Evolutionary conservation across 2,329 filamentous ascomycete species (phyloP).

Genomic region (Ceratocystis harringtonii): DNA sequence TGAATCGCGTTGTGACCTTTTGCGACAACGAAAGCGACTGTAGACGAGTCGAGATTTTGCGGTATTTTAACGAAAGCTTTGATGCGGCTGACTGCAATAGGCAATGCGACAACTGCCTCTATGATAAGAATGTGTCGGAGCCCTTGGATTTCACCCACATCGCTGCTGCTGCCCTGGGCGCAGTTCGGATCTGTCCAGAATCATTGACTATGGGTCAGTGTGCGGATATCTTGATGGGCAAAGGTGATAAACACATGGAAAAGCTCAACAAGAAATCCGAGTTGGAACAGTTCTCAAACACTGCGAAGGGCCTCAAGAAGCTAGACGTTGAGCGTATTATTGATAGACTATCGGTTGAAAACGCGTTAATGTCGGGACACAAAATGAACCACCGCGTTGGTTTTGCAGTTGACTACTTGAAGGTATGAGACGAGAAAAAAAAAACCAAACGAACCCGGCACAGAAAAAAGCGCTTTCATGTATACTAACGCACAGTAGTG

Average conservation of each 20-base stretch:
- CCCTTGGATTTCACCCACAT: slow-evolving; percentile 61
- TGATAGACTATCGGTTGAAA: slow-evolving; percentile 56
- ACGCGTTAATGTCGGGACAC: slow-evolving; percentile 55
- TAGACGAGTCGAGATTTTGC: slow-evolving; percentile 70
- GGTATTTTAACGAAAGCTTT: slow-evolving; percentile 90
- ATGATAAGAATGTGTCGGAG: slow-evolving; percentile 49
- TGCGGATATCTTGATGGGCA: slow-evolving; percentile 66
- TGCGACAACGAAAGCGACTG: slow-evolving; percentile 85
- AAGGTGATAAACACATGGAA: slow-evolving; percentile 6
- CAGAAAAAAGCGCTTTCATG: too few species aligned
- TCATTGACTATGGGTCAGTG: slow-evolving; percentile 63
- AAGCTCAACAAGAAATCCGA: slow-evolving; percentile 6
- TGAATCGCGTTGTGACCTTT: slow-evolving; percentile 69
- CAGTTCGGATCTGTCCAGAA: slow-evolving; percentile 46
- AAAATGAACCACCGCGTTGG: slow-evolving; percentile 42
- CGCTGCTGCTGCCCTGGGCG: slow-evolving; percentile 50
- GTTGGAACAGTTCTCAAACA: slow-evolving; percentile 41
- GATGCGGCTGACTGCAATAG: slow-evolving; percentile 52
- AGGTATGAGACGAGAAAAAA: slow-evolving; percentile 27
- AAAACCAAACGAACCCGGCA: too few species aligned
- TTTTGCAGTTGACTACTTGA: slow-evolving; percentile 62
- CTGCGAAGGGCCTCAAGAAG: slow-evolving; percentile 53
- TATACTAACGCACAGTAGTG: slow-evolving; percentile 21
- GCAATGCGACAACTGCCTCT: slow-evolving; percentile 80
- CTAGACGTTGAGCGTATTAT: slow-evolving; percentile 76